Evolutionary conservation across 2,329 filamentous ascomycete genomes (phyloP).

Genomic region (Onygenales sp.): DNA sequence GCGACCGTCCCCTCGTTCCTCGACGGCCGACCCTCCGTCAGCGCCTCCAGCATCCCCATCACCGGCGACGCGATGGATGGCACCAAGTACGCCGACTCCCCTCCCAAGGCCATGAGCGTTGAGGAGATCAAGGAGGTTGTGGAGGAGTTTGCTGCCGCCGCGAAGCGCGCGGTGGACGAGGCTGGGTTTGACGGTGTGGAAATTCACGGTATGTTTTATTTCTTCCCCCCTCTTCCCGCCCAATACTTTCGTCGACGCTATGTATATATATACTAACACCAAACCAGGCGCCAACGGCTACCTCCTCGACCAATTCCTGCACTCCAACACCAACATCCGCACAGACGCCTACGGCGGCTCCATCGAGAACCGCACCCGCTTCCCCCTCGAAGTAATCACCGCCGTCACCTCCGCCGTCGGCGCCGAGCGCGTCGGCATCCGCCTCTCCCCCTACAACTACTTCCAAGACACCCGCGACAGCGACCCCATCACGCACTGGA

Average conservation of each 20-base stretch:
- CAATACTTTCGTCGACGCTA: background rate
- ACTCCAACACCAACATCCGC: slow-evolving; percentile 38
- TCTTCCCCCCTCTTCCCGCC: background rate
- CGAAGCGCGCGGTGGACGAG: slow-evolving; percentile 41
- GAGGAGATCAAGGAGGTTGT: slow-evolving; percentile 37
- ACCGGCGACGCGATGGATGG: slow-evolving; percentile 18
- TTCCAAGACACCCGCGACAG: slow-evolving; percentile 47
- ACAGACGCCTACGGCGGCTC: slow-evolving; percentile 43
- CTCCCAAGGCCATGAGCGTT: slow-evolving; percentile 23
- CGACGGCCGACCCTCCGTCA: slow-evolving; percentile 21
- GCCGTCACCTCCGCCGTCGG: slow-evolving; percentile 37
- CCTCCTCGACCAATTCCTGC: slow-evolving; percentile 43
- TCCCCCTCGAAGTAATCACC: slow-evolving; percentile 44
- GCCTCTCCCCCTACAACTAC: slow-evolving; percentile 33
- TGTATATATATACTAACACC: background rate
- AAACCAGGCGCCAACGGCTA: slow-evolving; percentile 35
- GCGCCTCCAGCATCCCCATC: slow-evolving; percentile 31
- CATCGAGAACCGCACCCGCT: slow-evolving; percentile 42
- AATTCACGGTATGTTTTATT: slow-evolving; percentile 27
- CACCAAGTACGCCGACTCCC: slow-evolving; percentile 8
- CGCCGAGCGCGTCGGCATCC: slow-evolving; percentile 35
- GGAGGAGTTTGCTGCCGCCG: slow-evolving; percentile 35
- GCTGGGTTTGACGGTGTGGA: slow-evolving; percentile 47
- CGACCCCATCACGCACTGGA: slow-evolving; percentile 55
- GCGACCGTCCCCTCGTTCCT: slow-evolving; percentile 34